These are phyloP conservation scores for Hyparrhenia diplandra DNA, from an alignment of 176 grass and related monocot genomes.

Conservation along the genomic window DNA sequence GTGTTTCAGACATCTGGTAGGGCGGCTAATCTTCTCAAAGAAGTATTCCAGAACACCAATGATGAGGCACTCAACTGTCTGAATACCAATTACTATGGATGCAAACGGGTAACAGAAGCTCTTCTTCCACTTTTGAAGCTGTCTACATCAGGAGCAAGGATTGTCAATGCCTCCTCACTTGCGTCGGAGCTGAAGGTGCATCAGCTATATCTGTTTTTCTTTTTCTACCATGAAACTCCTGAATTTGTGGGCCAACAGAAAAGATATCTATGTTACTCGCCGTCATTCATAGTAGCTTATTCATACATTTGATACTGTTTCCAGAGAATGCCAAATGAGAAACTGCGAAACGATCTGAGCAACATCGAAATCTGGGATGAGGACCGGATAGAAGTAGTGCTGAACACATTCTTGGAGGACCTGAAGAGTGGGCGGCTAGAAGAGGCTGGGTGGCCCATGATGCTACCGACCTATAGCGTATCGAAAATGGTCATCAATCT, in stretches of 20 bases:
- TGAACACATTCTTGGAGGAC: conserved; percentile 55
- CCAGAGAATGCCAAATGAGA: conserved; percentile 67
- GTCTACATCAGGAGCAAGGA: conserved; percentile 55
- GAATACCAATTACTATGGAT: conserved; percentile 56
- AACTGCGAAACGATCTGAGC: conserved; percentile 39
- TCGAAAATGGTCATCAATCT: conserved; percentile 66
- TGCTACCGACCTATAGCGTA: conserved; percentile 65
- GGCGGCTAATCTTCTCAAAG: conserved; percentile 48
- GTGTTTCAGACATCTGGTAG: conserved; percentile 63
- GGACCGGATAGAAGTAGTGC: conserved; percentile 18
- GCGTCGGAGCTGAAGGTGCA: conserved; percentile 60
- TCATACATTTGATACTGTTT: background rate
- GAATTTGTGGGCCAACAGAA: background rate
- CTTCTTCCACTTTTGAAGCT: conserved; percentile 65
- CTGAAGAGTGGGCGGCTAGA: conserved; percentile 52
- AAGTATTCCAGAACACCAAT: conserved; percentile 50
- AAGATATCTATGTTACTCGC: background rate
- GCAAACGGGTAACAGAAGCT: conserved; percentile 60
- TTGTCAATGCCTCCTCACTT: conserved; percentile 67
- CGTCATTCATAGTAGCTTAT: background rate
- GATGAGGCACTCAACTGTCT: conserved; percentile 44
- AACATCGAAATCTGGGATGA: conserved; percentile 43
- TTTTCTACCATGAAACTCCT: background rate
- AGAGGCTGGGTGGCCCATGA: conserved; percentile 56
- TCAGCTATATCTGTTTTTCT: background rate